Conservation (phyloP, 2,329 filamentous ascomycete species). For the Sporothrix phasma region DNA sequence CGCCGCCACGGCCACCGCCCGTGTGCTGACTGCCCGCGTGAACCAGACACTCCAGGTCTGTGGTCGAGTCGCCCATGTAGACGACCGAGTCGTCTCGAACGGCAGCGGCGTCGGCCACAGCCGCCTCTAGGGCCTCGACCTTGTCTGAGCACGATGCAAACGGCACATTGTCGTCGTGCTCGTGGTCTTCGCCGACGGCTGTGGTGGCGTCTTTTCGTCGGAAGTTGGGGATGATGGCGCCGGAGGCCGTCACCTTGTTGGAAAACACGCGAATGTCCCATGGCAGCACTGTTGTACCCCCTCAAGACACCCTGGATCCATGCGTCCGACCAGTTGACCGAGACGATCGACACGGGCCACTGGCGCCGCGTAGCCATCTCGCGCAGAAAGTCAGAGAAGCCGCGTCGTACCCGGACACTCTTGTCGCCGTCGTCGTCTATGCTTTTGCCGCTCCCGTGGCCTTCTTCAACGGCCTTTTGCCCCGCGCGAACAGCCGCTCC, state of each 20-base stretch:
- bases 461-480: slow-evolving; percentile 23
- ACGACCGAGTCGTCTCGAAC: slow-evolving; percentile 20
- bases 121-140: slow-evolving; percentile 30
- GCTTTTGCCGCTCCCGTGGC: background rate
- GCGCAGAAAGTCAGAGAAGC: slow-evolving; percentile 21
- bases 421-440: background rate
- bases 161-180: slow-evolving; percentile 1
- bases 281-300: slow-evolving; percentile 6
- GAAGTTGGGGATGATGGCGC: slow-evolving; percentile 31
- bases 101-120: slow-evolving; percentile 19
- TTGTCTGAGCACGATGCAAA: slow-evolving; percentile 39
- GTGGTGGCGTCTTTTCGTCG: slow-evolving; percentile 22
- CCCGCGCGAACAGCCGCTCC: slow-evolving; percentile 31
- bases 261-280: slow-evolving; percentile 33
- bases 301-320: slow-evolving; percentile 27
- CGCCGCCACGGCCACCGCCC: slow-evolving; percentile 24
- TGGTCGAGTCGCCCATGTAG: slow-evolving; percentile 51
- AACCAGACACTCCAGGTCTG: slow-evolving; percentile 45
- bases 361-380: slow-evolving; percentile 22
- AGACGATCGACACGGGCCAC: slow-evolving; percentile 36
- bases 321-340: slow-evolving; percentile 32
- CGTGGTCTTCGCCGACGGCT: slow-evolving; percentile 17
- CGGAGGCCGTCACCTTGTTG: slow-evolving; percentile 34
- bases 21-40: slow-evolving; percentile 5
- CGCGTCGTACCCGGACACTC: slow-evolving; percentile 8